Evolutionary conservation across 768 basidiomycete species (phyloP), one percentile per base, ranked within the genome.

Genomic region (Russula vinacea): DNA sequence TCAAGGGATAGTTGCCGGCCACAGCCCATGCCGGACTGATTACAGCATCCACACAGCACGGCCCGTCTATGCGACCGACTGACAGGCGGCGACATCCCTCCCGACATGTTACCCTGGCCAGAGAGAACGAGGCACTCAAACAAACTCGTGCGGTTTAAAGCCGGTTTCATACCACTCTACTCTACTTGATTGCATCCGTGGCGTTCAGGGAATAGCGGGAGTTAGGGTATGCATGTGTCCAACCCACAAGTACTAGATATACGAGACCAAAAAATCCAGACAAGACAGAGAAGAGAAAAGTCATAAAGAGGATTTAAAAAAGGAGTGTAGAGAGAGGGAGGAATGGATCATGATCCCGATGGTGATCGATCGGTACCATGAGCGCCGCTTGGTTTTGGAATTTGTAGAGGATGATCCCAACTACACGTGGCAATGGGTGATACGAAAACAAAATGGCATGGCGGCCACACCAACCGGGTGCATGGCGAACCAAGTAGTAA

Each of bases 371-470:
- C 56, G 50, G 50, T 33, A n/a, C 56, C 56, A 42, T 19, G 39
- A 32, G 62, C 55, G 56, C 50, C 50, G n/a, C 56, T 45, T 45
- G 56, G 35, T 58, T 58, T 63, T 58, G 62, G 42, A 54, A 45
- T 19, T n/a, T 57, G 62, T 44, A 53, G 33, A 29, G 16, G 35
- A 32, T 26, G 44, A 53, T 53, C 49, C n/a, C 62, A 62, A 55
- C 60, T 52, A 39, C 37, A 62, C 62, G 40, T 42, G 61, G 54
- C 26, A 22, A 40, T 49, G 45, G 29, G 14, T 45, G 56, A 56
- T 50, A 39, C 55, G 47, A 62, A 14, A 32, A 44, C n/a, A 22
- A 45, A n/a, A 45, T n/a, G n/a, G 44, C 44, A 19, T 44, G 42
- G 47, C 37, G 45, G 42, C 56, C 58, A 53, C 62, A 47, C 55